Evolutionary conservation across 2,329 filamentous ascomycete species (phyloP).

Genomic region (Fusarium sp.): DNA sequence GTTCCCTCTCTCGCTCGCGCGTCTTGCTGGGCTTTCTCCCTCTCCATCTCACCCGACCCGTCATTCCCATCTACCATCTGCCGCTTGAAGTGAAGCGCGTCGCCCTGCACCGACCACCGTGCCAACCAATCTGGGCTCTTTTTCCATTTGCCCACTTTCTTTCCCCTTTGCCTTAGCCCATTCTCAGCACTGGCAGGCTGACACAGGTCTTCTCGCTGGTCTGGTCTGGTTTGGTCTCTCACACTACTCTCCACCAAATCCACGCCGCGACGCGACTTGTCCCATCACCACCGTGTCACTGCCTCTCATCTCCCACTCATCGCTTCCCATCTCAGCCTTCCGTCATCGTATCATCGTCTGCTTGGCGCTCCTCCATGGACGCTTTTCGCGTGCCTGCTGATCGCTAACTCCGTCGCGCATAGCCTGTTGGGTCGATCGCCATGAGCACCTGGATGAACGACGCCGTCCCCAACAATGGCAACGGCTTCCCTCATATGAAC

Average conservation of each 20-base stretch:
- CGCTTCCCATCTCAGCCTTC: conserved; percentile 58
- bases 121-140: conserved; percentile 45
- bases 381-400: conserved; percentile 57
- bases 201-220: conserved; percentile 46
- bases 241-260: conserved; percentile 58
- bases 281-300: conserved; percentile 65
- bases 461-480: conserved; percentile 78
- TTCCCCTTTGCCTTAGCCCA: conserved; percentile 34
- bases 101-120: conserved; percentile 45
- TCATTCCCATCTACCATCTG: conserved; percentile 46
- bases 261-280: conserved; percentile 62
- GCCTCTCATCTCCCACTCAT: conserved; percentile 58
- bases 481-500: conserved; percentile 76
- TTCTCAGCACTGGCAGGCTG: conserved; percentile 41
- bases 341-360: conserved; percentile 47
- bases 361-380: conserved; percentile 59
- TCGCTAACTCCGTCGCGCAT: conserved; percentile 62
- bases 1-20: conserved; percentile 36
- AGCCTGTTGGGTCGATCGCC: conserved; percentile 66
- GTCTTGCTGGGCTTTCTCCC: conserved; percentile 43
- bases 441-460: conserved; percentile 84
- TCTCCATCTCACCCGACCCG: conserved; percentile 41
- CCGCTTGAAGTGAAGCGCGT: conserved; percentile 46
- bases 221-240: conserved; percentile 50
- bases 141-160: conserved; percentile 43